Conservation (phyloP, 768 basidiomycete species). For the Calvatia gigantea region DNA sequence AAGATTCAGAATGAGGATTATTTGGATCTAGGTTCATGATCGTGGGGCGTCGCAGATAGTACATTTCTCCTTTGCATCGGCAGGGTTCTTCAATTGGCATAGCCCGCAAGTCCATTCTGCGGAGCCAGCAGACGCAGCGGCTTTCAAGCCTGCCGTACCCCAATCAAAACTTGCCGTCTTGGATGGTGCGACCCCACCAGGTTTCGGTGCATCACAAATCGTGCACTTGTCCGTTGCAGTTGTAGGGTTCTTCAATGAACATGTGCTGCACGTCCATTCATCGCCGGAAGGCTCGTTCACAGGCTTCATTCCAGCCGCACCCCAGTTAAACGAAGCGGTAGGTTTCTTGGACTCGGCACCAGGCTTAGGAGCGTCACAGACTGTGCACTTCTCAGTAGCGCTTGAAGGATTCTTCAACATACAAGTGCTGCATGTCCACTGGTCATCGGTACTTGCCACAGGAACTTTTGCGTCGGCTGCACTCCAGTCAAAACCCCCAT, state of each 20-base stretch:
- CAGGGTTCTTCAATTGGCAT: conserved; percentile 38
- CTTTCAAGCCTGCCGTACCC: conserved; percentile 42
- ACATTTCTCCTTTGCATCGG: conserved; percentile 41
- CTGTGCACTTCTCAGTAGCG: conserved; percentile 43
- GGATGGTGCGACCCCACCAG: conserved; percentile 6
- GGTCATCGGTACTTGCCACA: conserved; percentile 20
- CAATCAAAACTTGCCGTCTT: conserved; percentile 37
- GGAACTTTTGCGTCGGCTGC: conserved; percentile 58
- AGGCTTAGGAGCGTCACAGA: conserved; percentile 39
- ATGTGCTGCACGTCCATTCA: conserved; percentile 54
- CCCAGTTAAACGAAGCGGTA: conserved; percentile 18
- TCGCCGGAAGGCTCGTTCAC: background rate
- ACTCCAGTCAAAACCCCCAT: conserved; percentile 54
- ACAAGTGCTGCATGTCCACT: conserved; percentile 62
- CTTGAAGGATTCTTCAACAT: conserved; percentile 43
- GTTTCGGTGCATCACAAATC: conserved; percentile 43
- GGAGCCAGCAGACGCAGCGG: conserved; percentile 23
- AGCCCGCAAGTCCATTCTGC: conserved; percentile 40
- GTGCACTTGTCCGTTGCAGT: conserved; percentile 44
- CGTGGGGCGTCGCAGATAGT: conserved; percentile 33
- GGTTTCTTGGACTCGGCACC: background rate
- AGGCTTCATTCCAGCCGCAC: conserved; percentile 12
- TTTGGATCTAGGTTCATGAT: background rate
- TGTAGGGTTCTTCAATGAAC: conserved; percentile 47
- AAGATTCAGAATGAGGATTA: background rate